A percentile compares a stretch with the other conserved stretches of the same genome.
These are phyloP conservation scores for Dendrostoma leiphaemia DNA, from an alignment of 2,329 filamentous ascomycete species.

Conservation along the genomic window DNA sequence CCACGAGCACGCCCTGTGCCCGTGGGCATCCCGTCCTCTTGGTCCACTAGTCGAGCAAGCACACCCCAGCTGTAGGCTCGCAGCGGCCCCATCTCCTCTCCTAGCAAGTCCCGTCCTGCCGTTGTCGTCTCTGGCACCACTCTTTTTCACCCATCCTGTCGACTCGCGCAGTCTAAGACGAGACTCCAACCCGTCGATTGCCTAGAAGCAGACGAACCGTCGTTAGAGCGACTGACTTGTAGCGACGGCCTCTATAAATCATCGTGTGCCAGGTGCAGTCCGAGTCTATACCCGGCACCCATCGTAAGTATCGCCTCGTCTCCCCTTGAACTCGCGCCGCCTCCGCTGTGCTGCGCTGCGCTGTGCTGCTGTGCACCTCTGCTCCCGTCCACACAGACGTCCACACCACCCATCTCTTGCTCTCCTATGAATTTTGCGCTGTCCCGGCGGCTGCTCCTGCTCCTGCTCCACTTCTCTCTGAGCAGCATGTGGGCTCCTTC, in stretches of 20 bases:
- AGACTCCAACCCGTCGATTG: slow-evolving; percentile 4
- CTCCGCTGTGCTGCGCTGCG: neutral
- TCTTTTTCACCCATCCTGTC: slow-evolving; percentile 17
- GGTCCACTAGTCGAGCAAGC: neutral
- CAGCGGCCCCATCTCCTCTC: neutral
- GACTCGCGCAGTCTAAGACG: slow-evolving; percentile 11
- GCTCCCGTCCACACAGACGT: too few species aligned
- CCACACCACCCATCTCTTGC: neutral
- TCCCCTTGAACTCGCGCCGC: neutral
- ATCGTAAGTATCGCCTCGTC: too few species aligned
- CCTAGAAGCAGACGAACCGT: slow-evolving; percentile 1
- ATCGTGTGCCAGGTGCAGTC: neutral
- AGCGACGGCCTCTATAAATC: neutral
- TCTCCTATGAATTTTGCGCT: neutral
- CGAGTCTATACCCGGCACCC: neutral
- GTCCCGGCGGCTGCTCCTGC: slow-evolving; percentile 5
- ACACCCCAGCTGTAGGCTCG: neutral
- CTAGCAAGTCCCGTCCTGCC: slow-evolving; percentile 8
- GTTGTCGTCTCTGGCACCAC: slow-evolving; percentile 16
- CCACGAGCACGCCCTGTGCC: slow-evolving; percentile 3
- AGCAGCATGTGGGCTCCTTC: slow-evolving; percentile 12
- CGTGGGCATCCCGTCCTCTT: too few species aligned
- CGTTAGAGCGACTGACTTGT: slow-evolving; percentile 2
- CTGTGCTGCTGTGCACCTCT: neutral
- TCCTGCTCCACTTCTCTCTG: slow-evolving; percentile 9